Evolutionary conservation across 331 rosid genomes (phyloP).

Genomic region (Erythrophleum ivorense): DNA sequence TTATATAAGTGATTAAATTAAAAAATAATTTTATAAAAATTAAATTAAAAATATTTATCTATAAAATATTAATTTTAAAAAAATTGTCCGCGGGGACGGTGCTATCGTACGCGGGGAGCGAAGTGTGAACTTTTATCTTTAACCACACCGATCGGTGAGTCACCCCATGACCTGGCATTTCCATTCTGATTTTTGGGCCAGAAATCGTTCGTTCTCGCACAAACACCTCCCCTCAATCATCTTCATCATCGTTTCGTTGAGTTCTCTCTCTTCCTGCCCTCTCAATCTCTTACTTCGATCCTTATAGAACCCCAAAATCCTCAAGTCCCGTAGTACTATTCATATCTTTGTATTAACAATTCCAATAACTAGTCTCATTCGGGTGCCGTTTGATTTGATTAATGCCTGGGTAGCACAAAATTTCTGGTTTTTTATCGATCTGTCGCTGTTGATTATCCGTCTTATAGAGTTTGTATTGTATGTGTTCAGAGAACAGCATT

Average conservation of each 20-base stretch:
- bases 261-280: neutral
- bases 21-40: no score
- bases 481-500: neutral
- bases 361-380: neutral
- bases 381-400: neutral
- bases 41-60: no score
- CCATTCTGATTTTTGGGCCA: neutral
- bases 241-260: neutral
- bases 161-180: conserved; percentile 8
- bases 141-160: conserved; percentile 8
- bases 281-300: neutral
- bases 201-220: conserved; percentile 5
- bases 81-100: neutral
- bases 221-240: neutral
- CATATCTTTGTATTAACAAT: neutral
- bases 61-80: no score
- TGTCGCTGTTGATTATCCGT: neutral
- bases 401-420: neutral
- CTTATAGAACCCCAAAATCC: neutral
- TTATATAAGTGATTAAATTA: no score
- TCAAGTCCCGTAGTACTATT: neutral
- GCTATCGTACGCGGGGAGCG: conserved; percentile 11
- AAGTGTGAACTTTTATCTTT: neutral
- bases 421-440: neutral
- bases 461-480: neutral